Base-by-base conservation (phyloP, 495 filamentous ascomycete species). In the Annulohypoxylon bovei region DNA sequence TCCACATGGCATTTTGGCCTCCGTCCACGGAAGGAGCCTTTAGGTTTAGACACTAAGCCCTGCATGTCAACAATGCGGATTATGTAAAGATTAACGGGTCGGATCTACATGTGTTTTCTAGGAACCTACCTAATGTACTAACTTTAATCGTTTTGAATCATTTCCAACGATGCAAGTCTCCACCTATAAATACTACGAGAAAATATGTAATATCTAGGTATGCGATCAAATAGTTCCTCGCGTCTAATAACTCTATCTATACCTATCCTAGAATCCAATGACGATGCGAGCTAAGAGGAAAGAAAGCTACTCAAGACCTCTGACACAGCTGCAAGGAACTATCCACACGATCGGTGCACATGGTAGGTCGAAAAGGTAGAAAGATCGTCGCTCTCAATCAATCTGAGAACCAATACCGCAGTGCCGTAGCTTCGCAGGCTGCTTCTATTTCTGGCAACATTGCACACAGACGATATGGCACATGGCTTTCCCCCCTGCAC, bases 401-500 rank as follows among this genome's bases (percentile, higher is more conserved):
- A 72, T 62, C 37, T 67, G 69, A 64, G 61, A 54, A 64, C 69
- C 69, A 72, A 67, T 72, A 47, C 53, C 64, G 32, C 69, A 72
- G 64, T 72, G 54, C 53, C 64, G 32, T 59, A 67, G 63, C 64
- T 64, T 56, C 56, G 59, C 50, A 54, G 57, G 33, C 39, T 72
- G 69, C 47, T 72, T 67, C 69, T 72, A 72, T 72, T 67, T 72
- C 64, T 63, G 69, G 69, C 68, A 67, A 18, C 57, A 67, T 62
- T 33, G 35, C 63, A 67, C 62, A 67, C 62, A 58, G 68, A 64
- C 53, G 23, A 71, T 72, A 64, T 67, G 69, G 69, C 69, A 72
- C 69, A 72, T 72, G 69, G 69, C 69, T 67, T 66, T 64, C 42
- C 22, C 46, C 62, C 57, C 62, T 62, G 27, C 37, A 64, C 50